These are phyloP conservation scores for Oryza glaberrima DNA, from an alignment of 176 grass and related monocot genomes.

Conservation along the genomic window DNA sequence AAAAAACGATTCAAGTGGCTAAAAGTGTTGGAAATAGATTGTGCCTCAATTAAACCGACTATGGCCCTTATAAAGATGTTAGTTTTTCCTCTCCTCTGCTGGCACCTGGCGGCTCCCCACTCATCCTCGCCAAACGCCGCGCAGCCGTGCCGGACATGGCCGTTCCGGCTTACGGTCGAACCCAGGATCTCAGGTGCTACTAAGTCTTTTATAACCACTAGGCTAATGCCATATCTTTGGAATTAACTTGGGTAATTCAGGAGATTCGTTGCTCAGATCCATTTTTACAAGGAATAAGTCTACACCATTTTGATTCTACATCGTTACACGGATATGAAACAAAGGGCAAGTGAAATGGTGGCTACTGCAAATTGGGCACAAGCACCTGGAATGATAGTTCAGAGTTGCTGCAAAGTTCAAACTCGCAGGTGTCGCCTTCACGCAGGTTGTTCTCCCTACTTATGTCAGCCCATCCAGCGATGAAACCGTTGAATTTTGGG, in stretches of 20 bases:
- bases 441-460: conserved; percentile 46
- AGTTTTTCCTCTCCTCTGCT: too few relatives aligned
- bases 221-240: too few relatives aligned
- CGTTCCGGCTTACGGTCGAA: too few relatives aligned
- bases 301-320: background rate
- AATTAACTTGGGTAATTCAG: background rate
- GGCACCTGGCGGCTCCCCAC: too few relatives aligned
- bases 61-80: too few relatives aligned
- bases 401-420: conserved; percentile 39
- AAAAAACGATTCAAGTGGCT: too few relatives aligned
- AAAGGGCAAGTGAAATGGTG: background rate
- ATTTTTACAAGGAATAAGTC: background rate
- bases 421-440: conserved; percentile 49
- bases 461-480: conserved; percentile 57
- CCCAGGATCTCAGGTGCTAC: too few relatives aligned
- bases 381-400: conserved; percentile 43
- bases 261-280: background rate
- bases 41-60: too few relatives aligned
- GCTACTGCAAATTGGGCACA: background rate
- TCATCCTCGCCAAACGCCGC: too few relatives aligned
- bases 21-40: too few relatives aligned
- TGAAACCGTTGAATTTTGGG: conserved; percentile 54
- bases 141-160: too few relatives aligned
- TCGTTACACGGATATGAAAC: background rate
- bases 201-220: too few relatives aligned